Percentiles rank a stretch among this genome's conserved stretches.
Evolutionary conservation across 441 rosid species (phyloP).

Genomic region (Pelargonium australe): DNA sequence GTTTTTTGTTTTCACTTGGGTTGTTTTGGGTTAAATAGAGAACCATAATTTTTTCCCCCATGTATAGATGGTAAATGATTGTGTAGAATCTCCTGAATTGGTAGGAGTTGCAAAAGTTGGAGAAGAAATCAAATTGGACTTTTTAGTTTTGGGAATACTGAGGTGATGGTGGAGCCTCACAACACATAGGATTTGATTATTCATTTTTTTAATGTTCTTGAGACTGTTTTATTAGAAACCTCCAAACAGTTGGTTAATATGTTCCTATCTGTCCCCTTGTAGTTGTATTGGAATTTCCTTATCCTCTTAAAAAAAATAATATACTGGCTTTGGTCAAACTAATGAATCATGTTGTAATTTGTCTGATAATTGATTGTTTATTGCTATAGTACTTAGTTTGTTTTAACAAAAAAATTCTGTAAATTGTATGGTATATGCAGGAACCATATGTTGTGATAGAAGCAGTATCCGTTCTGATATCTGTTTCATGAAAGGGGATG

Average conservation of each 20-base stretch:
- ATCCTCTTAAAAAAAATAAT: neutral
- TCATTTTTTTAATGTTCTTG: neutral
- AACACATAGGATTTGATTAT: neutral
- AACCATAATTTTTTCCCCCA: neutral
- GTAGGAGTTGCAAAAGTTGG: neutral
- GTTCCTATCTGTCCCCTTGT: neutral
- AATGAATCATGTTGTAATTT: neutral
- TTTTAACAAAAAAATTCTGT: neutral
- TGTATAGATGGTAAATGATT: neutral
- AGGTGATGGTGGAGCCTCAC: neutral
- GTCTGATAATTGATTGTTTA: neutral
- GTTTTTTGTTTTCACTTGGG: conserved; percentile 1
- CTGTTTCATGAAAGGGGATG: conserved; percentile 81
- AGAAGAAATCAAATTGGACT: neutral
- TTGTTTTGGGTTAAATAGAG: neutral
- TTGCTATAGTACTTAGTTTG: too few relatives aligned
- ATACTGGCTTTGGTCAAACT: neutral
- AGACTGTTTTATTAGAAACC: neutral
- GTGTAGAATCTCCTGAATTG: neutral
- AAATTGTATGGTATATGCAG: conserved; percentile 31
- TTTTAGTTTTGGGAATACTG: neutral
- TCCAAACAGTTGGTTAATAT: neutral
- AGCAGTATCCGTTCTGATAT: conserved; percentile 58
- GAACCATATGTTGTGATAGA: conserved; percentile 79
- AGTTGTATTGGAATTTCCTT: neutral